Evolutionary conservation across 192 early-diverging fungal species (phyloP).

Genomic region (Coemansia sp.): DNA sequence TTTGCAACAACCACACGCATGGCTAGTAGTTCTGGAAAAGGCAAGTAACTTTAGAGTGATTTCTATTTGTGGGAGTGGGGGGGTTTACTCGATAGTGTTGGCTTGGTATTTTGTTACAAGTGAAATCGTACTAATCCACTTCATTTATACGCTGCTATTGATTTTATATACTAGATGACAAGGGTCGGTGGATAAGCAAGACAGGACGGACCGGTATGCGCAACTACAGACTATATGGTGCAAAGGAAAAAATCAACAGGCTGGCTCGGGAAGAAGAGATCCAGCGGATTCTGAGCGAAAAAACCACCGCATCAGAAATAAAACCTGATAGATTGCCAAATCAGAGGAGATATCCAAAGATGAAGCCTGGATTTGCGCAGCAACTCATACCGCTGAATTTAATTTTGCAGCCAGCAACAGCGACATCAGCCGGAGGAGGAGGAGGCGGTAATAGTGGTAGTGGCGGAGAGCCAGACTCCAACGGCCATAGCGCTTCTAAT

Average conservation of each 20-base stretch:
- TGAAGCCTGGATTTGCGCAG: conserved; percentile 30
- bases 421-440: conserved; percentile 4
- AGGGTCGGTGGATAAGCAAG: conserved; percentile 13
- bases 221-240: conserved; percentile 10
- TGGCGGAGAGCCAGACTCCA: not conserved
- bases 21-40: not conserved
- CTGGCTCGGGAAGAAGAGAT: conserved; percentile 20
- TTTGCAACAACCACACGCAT: not conserved
- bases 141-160: too few species aligned
- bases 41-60: not conserved
- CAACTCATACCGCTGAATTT: conserved; percentile 33
- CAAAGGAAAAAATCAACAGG: conserved; percentile 23
- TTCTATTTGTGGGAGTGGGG: not conserved
- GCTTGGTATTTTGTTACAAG: too few species aligned
- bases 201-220: conserved; percentile 13
- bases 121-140: not conserved
- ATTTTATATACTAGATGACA: conserved; percentile 2
- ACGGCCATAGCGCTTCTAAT: not conserved
- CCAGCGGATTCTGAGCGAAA: conserved; percentile 20
- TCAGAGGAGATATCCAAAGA: not conserved
- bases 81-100: too few species aligned
- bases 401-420: conserved; percentile 4
- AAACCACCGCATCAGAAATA: not conserved
- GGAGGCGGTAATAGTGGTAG: not conserved
- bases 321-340: not conserved